Percentiles rank a stretch among this genome's conserved stretches.
Evolutionary conservation across 2,329 filamentous ascomycete species (phyloP).

Genomic region (Acarospora socialis): DNA sequence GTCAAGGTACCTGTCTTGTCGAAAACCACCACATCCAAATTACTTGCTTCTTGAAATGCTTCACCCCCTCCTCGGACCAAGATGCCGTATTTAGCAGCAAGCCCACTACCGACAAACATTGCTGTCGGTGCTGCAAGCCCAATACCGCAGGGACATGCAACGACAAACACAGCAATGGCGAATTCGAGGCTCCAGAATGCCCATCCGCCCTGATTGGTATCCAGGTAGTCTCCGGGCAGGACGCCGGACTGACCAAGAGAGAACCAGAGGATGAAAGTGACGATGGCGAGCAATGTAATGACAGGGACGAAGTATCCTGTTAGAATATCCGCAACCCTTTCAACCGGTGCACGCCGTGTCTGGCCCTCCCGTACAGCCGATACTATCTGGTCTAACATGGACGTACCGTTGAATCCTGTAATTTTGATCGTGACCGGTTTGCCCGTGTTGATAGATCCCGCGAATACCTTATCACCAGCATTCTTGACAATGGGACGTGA

Average conservation of each 20-base stretch:
- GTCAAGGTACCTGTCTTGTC: conserved; percentile 49
- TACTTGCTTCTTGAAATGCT: conserved; percentile 44
- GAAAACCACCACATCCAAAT: conserved; percentile 42
- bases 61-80: conserved; percentile 45
- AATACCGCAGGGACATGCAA: conserved; percentile 48
- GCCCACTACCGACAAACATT: conserved; percentile 42
- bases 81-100: conserved; percentile 43
- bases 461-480: conserved; percentile 29
- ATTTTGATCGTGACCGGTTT: conserved; percentile 30
- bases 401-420: conserved; percentile 31
- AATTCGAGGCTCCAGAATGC: conserved; percentile 55
- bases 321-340: conserved; percentile 32
- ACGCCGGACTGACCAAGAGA: conserved; percentile 28
- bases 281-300: conserved; percentile 33
- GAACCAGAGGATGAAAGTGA: conserved; percentile 34
- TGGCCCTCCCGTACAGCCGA: conserved; percentile 35
- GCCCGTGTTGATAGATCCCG: conserved; percentile 34
- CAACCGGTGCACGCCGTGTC: conserved; percentile 33
- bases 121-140: conserved; percentile 46
- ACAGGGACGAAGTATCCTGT: conserved; percentile 36
- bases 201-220: conserved; percentile 35
- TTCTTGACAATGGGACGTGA: conserved; percentile 31
- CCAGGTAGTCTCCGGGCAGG: conserved; percentile 36
- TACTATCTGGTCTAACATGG: conserved; percentile 37
- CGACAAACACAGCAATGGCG: conserved; percentile 48